phyloP scores from a whole-genome alignment of 2,329 filamentous ascomycete genomes.

The Aspergillus piperis region DNA sequence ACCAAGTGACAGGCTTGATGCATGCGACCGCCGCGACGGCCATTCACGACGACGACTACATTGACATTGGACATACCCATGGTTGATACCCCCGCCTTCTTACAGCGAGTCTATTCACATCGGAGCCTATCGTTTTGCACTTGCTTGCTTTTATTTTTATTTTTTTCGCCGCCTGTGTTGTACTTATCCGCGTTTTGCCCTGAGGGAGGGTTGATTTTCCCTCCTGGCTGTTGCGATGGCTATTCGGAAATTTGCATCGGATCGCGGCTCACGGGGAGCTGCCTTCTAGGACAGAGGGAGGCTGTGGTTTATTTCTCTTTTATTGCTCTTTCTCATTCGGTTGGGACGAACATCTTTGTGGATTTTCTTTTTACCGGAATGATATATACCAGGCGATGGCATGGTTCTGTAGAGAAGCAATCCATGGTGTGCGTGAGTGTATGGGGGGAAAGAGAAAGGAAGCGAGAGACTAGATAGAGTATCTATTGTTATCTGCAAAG shows the following conservation, averaged over 20 bases:
- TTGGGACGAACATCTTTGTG: too few relatives aligned
- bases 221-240: too few relatives aligned
- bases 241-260: too few relatives aligned
- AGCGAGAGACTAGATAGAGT: not conserved
- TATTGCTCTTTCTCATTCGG: too few relatives aligned
- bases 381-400: not conserved
- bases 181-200: not conserved
- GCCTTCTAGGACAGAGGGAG: too few relatives aligned
- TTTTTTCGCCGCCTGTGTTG: not conserved
- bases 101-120: conserved; percentile 20
- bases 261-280: too few relatives aligned
- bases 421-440: not conserved
- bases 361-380: too few relatives aligned
- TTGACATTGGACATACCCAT: conserved; percentile 38
- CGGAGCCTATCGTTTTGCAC: conserved; percentile 4
- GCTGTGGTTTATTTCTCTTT: too few relatives aligned
- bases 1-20: conserved; percentile 44
- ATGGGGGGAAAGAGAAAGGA: too few relatives aligned
- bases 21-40: conserved; percentile 43
- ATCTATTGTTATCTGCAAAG: not conserved
- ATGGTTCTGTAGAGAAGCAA: not conserved
- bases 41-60: conserved; percentile 46
- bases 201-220: not conserved
- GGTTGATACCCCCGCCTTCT: conserved; percentile 37
- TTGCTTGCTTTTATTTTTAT: conserved; percentile 7